These are phyloP conservation scores for Acrodontium crateriforme DNA, from an alignment of 2,329 filamentous ascomycete genomes.

Conservation along the genomic window DNA sequence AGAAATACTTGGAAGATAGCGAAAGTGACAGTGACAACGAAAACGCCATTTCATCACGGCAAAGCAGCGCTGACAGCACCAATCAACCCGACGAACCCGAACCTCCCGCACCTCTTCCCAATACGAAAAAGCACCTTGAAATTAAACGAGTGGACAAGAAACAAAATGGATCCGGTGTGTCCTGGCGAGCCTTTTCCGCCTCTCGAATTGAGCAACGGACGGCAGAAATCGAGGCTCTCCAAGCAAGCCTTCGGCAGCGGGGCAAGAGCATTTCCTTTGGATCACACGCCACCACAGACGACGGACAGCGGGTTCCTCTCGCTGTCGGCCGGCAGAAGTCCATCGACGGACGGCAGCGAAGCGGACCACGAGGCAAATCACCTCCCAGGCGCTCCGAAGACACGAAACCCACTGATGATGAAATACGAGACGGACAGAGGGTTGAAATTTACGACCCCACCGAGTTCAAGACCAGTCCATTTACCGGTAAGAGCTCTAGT, in stretches of 20 bases:
- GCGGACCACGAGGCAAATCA: slow-evolving; percentile 12
- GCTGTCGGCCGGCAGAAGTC: slow-evolving; percentile 8
- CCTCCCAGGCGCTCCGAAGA: slow-evolving; percentile 18
- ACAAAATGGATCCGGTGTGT: slow-evolving; percentile 19
- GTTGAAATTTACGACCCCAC: slow-evolving; percentile 11
- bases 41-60: slow-evolving; percentile 16
- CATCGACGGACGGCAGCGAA: slow-evolving; percentile 6
- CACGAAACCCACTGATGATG: slow-evolving; percentile 15
- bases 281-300: slow-evolving; percentile 20
- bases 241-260: slow-evolving; percentile 17
- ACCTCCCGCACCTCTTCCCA: background rate
- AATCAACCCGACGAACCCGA: slow-evolving; percentile 3
- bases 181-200: slow-evolving; percentile 23
- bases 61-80: slow-evolving; percentile 14
- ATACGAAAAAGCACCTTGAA: slow-evolving; percentile 10
- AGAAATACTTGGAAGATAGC: slow-evolving; percentile 24
- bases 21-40: slow-evolving; percentile 16
- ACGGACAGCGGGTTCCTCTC: slow-evolving; percentile 19
- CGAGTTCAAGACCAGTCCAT: slow-evolving; percentile 18
- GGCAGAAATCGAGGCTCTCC: slow-evolving; percentile 21
- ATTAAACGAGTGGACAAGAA: slow-evolving; percentile 22
- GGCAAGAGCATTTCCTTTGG: slow-evolving; percentile 21
- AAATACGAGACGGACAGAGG: slow-evolving; percentile 12
- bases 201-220: slow-evolving; percentile 18
- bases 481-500: slow-evolving; percentile 19